phyloP scores from a whole-genome alignment of 352 stramenopile species.

The Phytophthora pisi region DNA sequence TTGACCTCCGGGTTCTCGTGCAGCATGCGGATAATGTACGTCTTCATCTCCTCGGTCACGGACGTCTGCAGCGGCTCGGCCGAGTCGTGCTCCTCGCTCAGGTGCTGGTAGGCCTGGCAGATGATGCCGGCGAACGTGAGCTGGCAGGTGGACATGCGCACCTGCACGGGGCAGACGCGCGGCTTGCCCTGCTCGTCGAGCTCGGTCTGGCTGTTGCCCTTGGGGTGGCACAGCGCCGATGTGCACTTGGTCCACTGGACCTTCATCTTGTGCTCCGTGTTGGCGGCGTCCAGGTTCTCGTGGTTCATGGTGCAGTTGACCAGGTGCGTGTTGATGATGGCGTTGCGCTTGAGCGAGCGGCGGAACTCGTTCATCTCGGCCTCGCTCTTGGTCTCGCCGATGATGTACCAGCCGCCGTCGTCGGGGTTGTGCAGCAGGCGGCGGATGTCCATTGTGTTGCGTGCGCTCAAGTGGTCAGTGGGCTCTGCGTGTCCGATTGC shows the following conservation, averaged over 20 bases:
- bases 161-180: constrained; percentile 65
- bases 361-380: constrained; percentile 78
- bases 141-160: constrained; percentile 85
- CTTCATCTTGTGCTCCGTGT: constrained; percentile 83
- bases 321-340: constrained; percentile 85
- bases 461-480: background rate
- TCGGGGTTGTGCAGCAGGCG: constrained; percentile 80
- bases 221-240: constrained; percentile 79
- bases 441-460: constrained; percentile 64
- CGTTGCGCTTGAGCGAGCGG: constrained; percentile 79
- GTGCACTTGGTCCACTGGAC: constrained; percentile 87
- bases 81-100: constrained; percentile 79
- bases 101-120: constrained; percentile 78
- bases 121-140: constrained; percentile 74
- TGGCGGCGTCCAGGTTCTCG: constrained; percentile 48
- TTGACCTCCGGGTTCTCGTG: constrained; percentile 68
- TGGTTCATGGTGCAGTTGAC: constrained; percentile 87
- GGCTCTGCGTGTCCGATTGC: constrained; percentile 25
- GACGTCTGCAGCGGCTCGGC: constrained; percentile 73
- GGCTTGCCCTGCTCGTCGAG: constrained; percentile 39
- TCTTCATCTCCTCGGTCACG: constrained; percentile 82
- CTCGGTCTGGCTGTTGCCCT: constrained; percentile 42
- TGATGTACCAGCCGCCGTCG: constrained; percentile 79
- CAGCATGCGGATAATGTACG: constrained; percentile 71
- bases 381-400: constrained; percentile 76